These are phyloP conservation scores for Sclerotinia nivalis DNA, from an alignment of 2,329 filamentous ascomycete genomes.

Conservation along the genomic window DNA sequence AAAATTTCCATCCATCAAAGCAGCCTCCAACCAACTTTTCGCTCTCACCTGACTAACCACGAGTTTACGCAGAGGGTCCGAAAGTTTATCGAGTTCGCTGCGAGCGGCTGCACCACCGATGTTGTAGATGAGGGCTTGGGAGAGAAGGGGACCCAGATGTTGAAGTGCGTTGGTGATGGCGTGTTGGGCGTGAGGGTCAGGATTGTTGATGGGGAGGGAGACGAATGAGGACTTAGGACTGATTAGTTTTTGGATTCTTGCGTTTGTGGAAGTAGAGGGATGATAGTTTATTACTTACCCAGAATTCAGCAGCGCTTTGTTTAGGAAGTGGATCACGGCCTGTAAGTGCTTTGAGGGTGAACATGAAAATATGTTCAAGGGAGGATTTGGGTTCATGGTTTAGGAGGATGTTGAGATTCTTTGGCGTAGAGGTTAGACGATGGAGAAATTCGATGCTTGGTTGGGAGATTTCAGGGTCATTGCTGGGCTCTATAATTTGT, in stretches of 20 bases:
- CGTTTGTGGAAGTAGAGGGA: background rate
- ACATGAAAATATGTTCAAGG: conserved; percentile 68
- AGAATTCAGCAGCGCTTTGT: conserved; percentile 71
- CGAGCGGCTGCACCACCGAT: conserved; percentile 68
- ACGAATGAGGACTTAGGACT: conserved; percentile 53
- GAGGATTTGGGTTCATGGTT: conserved; percentile 55
- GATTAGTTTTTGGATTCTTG: conserved; percentile 18
- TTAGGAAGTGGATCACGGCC: conserved; percentile 76
- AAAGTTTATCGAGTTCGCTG: conserved; percentile 70
- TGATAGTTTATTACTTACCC: conserved; percentile 52
- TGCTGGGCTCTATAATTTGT: conserved; percentile 50
- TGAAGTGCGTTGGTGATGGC: conserved; percentile 53
- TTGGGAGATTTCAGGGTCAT: conserved; percentile 71
- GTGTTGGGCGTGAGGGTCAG: conserved; percentile 7
- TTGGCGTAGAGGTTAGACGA: conserved; percentile 55
- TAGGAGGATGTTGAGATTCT: conserved; percentile 62
- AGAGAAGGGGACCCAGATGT: conserved; percentile 62
- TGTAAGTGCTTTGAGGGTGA: conserved; percentile 68
- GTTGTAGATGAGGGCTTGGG: conserved; percentile 61
- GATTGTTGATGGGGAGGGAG: conserved; percentile 20
- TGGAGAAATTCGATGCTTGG: conserved; percentile 72
- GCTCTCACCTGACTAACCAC: conserved; percentile 56
- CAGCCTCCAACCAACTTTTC: conserved; percentile 63
- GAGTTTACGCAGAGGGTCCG: conserved; percentile 70
- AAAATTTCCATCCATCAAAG: conserved; percentile 52